Conservation (phyloP, 306 rosid species). For the apple (Malus domestica) region DNA sequence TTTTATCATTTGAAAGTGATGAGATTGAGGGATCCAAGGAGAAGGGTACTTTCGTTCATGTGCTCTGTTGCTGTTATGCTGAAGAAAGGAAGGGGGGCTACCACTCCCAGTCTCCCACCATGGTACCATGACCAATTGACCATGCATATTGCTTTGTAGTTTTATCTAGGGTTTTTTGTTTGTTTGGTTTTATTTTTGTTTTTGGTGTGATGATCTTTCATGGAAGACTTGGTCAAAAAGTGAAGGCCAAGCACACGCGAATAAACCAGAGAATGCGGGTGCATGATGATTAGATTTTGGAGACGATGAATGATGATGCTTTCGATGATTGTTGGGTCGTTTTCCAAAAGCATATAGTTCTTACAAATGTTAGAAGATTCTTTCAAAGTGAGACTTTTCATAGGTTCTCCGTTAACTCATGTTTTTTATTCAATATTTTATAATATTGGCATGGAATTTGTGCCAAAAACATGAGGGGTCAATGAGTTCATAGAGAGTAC, state of each 20-base stretch:
- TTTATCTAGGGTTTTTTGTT: neutral
- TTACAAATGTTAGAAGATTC: neutral
- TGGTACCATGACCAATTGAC: neutral
- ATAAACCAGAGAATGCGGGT: conserved; percentile 23
- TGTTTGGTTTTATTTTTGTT: neutral
- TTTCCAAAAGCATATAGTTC: conserved; percentile 31
- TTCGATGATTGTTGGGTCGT: conserved; percentile 59
- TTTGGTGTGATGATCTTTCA: conserved; percentile 16
- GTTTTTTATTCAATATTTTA: too few species aligned
- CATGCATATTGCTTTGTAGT: neutral
- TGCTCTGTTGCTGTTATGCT: conserved; percentile 31
- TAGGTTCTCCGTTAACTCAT: too few species aligned
- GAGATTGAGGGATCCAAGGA: conserved; percentile 78
- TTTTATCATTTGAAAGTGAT: conserved; percentile 66
- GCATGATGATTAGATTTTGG: conserved; percentile 10
- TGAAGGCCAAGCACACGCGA: conserved; percentile 30
- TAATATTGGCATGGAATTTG: too few species aligned
- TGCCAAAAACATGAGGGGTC: too few species aligned
- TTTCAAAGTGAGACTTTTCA: too few species aligned
- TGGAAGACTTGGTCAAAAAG: conserved; percentile 56
- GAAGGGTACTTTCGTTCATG: conserved; percentile 52
- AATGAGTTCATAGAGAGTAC: too few species aligned
- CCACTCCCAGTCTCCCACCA: conserved; percentile 32
- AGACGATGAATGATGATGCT: conserved; percentile 33
- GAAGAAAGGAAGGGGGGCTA: conserved; percentile 24